Conservation (phyloP, 305 asterid species). For the Fraxinus nigra region DNA sequence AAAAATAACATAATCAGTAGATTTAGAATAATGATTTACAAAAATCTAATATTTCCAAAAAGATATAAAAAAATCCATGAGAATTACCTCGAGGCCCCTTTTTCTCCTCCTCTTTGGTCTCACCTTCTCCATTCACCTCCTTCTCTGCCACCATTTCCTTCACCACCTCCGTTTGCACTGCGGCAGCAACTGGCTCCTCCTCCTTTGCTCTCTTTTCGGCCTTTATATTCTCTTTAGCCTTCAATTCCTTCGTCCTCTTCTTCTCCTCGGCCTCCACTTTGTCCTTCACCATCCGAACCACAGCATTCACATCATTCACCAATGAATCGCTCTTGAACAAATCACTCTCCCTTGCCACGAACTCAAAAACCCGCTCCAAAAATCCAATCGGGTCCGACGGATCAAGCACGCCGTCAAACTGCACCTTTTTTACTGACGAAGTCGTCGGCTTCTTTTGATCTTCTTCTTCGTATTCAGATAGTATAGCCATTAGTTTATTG, state of each 20-base stretch:
- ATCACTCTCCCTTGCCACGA: slow-evolving; percentile 65
- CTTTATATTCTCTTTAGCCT: slow-evolving; percentile 24
- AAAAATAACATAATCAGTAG: background rate
- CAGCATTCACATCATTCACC: slow-evolving; percentile 59
- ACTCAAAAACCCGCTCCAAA: slow-evolving; percentile 59
- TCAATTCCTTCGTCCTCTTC: slow-evolving; percentile 30
- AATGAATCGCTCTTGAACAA: slow-evolving; percentile 61
- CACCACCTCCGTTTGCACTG: slow-evolving; percentile 14
- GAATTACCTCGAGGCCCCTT: slow-evolving; percentile 55
- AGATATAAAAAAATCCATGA: background rate
- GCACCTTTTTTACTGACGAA: slow-evolving; percentile 32
- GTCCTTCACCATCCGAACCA: slow-evolving; percentile 60
- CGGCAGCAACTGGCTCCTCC: slow-evolving; percentile 17
- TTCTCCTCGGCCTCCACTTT: slow-evolving; percentile 34
- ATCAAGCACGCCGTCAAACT: slow-evolving; percentile 54
- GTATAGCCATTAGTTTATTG: slow-evolving; percentile 42
- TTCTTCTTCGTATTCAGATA: slow-evolving; percentile 61
- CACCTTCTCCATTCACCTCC: slow-evolving; percentile 19
- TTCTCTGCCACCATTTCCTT: background rate
- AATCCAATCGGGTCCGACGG: slow-evolving; percentile 72
- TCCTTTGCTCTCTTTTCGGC: slow-evolving; percentile 43
- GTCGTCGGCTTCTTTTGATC: slow-evolving; percentile 30
- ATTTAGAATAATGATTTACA: background rate
- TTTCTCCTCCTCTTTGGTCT: slow-evolving; percentile 28
- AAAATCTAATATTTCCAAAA: background rate